These are phyloP conservation scores for cucumber (Cucumis sativus) DNA, from an alignment of 306 rosid genomes.

Conservation along the genomic window Cucumber_9930_V3 NC_026657.2:27941501-27942000, in stretches of 20 bases:
- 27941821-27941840: constrained; percentile 60
- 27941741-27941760: constrained; percentile 55
- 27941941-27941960: constrained; percentile 65
- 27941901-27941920: constrained; percentile 94
- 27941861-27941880: constrained; percentile 40
- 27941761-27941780: no score
- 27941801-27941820: constrained; percentile 50
- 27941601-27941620: constrained; percentile 50
- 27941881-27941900: constrained; percentile 73
- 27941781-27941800: constrained; percentile 38
- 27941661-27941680: constrained; percentile 66
- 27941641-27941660: constrained; percentile 65
- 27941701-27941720: constrained; percentile 78
- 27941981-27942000: constrained; percentile 63
- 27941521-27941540: constrained; percentile 31
- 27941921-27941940: constrained; percentile 75
- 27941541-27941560: constrained; percentile 42
- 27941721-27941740: constrained; percentile 59
- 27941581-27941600: constrained; percentile 56
- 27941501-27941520: constrained; percentile 33
- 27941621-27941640: constrained; percentile 68
- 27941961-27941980: constrained; percentile 71
- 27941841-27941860: constrained; percentile 71
- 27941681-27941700: constrained; percentile 84
- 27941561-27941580: constrained; percentile 65